Evolutionary conservation across 139 green algal species (phyloP).

Genomic region (Astrephomene gubernaculifera): DNA sequence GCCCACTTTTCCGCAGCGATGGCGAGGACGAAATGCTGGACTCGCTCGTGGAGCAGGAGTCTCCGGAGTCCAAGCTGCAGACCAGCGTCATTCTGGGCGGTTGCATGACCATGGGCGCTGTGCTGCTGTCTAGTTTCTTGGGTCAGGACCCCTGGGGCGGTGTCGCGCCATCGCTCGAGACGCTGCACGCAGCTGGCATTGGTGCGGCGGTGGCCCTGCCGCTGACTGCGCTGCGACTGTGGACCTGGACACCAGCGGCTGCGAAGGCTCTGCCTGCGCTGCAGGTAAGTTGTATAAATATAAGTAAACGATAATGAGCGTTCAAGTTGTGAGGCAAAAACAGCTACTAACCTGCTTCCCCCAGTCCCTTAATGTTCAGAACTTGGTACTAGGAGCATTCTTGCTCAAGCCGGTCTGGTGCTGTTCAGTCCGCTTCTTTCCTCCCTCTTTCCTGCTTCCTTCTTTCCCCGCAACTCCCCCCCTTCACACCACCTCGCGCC

Average conservation of each 20-base stretch:
- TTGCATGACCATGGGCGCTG: not conserved
- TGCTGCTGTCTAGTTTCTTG: constrained; percentile 34
- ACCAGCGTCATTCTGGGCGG: constrained; percentile 19
- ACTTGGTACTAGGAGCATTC: no score
- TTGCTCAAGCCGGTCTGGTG: no score
- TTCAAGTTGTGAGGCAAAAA: no score
- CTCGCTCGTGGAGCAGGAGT: constrained; percentile 39
- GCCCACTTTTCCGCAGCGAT: constrained; percentile 38
- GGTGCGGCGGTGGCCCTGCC: constrained; percentile 34
- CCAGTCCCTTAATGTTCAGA: no score
- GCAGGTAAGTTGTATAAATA: constrained; percentile 29
- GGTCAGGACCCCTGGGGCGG: constrained; percentile 54
- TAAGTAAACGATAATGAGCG: no score
- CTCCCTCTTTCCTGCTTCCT: not conserved
- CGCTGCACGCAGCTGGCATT: not conserved
- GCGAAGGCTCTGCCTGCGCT: constrained; percentile 31
- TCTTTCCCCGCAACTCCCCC: not conserved
- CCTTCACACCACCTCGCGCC: not conserved
- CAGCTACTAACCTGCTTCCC: no score
- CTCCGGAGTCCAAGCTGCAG: constrained; percentile 45
- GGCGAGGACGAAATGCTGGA: constrained; percentile 51
- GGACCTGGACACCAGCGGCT: constrained; percentile 41
- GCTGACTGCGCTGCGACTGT: constrained; percentile 36
- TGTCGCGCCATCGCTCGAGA: not conserved
- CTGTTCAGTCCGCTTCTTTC: no score